Conservation (phyloP, 176 grass and related monocot species). For the Carex myosuroides region DNA sequence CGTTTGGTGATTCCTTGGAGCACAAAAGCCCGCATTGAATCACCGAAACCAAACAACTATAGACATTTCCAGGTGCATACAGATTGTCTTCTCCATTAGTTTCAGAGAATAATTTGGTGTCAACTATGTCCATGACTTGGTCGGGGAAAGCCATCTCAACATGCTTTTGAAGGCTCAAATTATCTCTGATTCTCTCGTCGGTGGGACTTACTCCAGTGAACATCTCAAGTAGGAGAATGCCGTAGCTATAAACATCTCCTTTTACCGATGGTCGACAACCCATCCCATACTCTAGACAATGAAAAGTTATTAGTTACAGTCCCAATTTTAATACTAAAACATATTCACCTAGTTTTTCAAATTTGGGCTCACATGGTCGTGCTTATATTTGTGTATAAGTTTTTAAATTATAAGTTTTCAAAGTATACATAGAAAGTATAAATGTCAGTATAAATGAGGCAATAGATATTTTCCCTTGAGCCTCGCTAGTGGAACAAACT, state of each 20-base stretch:
- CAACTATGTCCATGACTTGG: slow-evolving; percentile 21
- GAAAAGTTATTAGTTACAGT: neutral
- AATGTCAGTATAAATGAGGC: no score
- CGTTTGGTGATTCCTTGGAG: slow-evolving; percentile 22
- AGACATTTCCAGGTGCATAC: neutral
- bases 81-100: neutral
- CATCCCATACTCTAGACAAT: slow-evolving; percentile 32
- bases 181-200: slow-evolving; percentile 16
- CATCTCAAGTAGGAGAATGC: neutral
- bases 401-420: no score
- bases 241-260: slow-evolving; percentile 34
- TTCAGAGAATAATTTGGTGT: slow-evolving; percentile 7
- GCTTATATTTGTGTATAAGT: no score
- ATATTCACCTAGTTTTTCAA: no score
- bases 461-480: no score
- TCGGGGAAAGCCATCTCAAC: slow-evolving; percentile 23
- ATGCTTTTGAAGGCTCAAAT: slow-evolving; percentile 22
- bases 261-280: slow-evolving; percentile 15
- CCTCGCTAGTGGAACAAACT: no score
- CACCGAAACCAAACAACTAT: slow-evolving; percentile 20
- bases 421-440: no score
- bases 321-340: no score
- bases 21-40: slow-evolving; percentile 17
- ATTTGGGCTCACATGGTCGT: no score
- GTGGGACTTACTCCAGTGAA: slow-evolving; percentile 18